Conservation (phyloP, 1,284 basidiomycete species). For the Ustanciosporium gigantosporum region DNA sequence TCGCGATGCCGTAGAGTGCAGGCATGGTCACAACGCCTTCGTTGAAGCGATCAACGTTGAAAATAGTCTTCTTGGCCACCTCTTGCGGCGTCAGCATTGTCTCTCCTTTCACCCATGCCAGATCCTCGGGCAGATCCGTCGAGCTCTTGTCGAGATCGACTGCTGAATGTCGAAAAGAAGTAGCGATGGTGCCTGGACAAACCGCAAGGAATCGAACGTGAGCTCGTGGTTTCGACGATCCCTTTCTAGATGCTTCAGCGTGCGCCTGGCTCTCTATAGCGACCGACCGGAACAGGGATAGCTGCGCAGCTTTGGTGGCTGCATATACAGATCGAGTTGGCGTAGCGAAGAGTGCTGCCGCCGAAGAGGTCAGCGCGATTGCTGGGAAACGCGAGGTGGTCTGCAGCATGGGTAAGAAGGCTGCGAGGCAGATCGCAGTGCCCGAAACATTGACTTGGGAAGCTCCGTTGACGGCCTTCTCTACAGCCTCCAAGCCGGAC, state of each 20-base stretch:
- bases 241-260: conserved; percentile 8
- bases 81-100: conserved; percentile 28
- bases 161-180: conserved; percentile 49
- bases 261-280: conserved; percentile 70
- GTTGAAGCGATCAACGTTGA: conserved; percentile 34
- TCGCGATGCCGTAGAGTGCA: conserved; percentile 31
- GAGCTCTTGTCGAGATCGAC: conserved; percentile 33
- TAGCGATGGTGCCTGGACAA: conserved; percentile 54
- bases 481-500: conserved; percentile 61
- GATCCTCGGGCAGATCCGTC: conserved; percentile 25
- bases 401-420: conserved; percentile 72
- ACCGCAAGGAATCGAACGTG: conserved; percentile 50
- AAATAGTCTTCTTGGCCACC: conserved; percentile 42
- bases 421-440: conserved; percentile 63
- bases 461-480: conserved; percentile 59
- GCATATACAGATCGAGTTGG: conserved; percentile 84
- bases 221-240: conserved; percentile 9
- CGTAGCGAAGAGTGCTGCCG: conserved; percentile 78
- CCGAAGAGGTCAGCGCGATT: conserved; percentile 77
- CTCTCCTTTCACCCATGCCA: conserved; percentile 37
- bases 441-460: conserved; percentile 64
- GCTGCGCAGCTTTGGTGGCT: conserved; percentile 79
- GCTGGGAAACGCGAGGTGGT: conserved; percentile 73
- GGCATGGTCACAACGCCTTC: conserved; percentile 38
- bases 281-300: conserved; percentile 76